Conservation (phyloP, 164 flowering plant species). For the Macadamia tetraphylla region DNA sequence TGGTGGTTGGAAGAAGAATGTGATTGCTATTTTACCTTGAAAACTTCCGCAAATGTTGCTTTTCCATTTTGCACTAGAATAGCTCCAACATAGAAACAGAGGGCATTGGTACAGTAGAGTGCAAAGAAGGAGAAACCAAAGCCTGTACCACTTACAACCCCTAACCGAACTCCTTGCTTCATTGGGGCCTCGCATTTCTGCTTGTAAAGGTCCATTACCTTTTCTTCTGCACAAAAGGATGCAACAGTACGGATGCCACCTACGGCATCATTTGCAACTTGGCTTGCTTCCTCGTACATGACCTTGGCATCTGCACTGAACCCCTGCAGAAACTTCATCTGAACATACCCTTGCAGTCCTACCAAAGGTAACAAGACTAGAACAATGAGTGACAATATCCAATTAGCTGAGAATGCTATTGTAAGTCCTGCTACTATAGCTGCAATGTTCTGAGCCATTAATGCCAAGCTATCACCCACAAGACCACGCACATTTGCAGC, state of each 20-base stretch:
- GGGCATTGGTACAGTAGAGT: slow-evolving; percentile 35
- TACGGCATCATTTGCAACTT: no score
- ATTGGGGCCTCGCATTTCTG: slow-evolving; percentile 40
- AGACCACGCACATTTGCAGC: slow-evolving; percentile 38
- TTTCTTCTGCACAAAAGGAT: slow-evolving; percentile 30
- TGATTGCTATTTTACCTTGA: slow-evolving; percentile 27
- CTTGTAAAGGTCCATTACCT: slow-evolving; percentile 33
- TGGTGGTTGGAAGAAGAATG: not conserved
- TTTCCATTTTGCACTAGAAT: slow-evolving; percentile 32
- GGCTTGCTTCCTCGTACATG: slow-evolving; percentile 48
- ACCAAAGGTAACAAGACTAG: slow-evolving; percentile 36
- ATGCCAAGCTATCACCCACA: slow-evolving; percentile 50
- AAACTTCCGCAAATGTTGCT: slow-evolving; percentile 37
- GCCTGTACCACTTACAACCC: slow-evolving; percentile 42
- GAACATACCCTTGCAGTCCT: slow-evolving; percentile 31
- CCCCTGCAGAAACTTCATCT: slow-evolving; percentile 34
- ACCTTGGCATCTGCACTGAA: slow-evolving; percentile 53
- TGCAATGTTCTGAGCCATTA: slow-evolving; percentile 44
- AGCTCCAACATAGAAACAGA: slow-evolving; percentile 45
- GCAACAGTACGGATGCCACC: slow-evolving; percentile 27
- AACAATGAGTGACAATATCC: slow-evolving; percentile 40
- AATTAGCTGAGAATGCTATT: slow-evolving; percentile 54
- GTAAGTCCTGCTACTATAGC: slow-evolving; percentile 35
- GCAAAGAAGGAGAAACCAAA: slow-evolving; percentile 37
- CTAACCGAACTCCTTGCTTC: slow-evolving; percentile 37